Conservation (phyloP, 2,329 filamentous ascomycete species). For the Trichoderma pleuroti region DNA sequence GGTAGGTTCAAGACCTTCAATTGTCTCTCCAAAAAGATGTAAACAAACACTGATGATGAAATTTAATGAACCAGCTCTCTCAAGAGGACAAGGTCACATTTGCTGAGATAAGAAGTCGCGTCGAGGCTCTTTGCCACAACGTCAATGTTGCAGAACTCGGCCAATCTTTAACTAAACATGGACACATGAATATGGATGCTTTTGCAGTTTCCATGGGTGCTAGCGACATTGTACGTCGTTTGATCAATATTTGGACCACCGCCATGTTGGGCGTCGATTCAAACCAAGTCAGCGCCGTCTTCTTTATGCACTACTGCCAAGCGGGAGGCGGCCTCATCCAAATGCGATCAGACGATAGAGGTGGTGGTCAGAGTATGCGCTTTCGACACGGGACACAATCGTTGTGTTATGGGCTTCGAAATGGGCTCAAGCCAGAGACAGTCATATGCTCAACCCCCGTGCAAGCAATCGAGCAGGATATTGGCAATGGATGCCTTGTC, state of each 20-base stretch:
- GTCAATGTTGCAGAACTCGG: neutral
- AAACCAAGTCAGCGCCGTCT: neutral
- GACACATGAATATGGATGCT: neutral
- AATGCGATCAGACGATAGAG: neutral
- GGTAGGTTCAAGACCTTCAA: neutral
- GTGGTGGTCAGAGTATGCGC: neutral
- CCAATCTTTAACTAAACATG: neutral
- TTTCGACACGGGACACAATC: neutral
- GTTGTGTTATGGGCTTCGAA: neutral
- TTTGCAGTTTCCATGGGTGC: neutral
- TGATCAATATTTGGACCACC: constrained; percentile 5
- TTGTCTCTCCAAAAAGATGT: neutral
- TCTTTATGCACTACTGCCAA: constrained; percentile 5
- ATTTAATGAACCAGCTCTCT: neutral
- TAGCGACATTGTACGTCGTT: neutral
- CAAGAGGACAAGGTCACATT: neutral
- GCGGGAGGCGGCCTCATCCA: neutral
- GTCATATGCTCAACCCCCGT: neutral
- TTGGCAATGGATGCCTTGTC: neutral
- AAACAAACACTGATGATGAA: neutral
- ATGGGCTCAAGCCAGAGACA: constrained; percentile 28
- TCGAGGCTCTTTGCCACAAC: neutral
- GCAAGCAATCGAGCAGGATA: neutral
- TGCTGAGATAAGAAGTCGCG: neutral
- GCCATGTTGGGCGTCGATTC: constrained; percentile 4